Percentiles rank a stretch among this genome's conserved stretches.
These are phyloP conservation scores for Sporothrix pseudoabietina DNA, from an alignment of 2,329 filamentous ascomycete genomes.

Conservation along the genomic window DNA sequence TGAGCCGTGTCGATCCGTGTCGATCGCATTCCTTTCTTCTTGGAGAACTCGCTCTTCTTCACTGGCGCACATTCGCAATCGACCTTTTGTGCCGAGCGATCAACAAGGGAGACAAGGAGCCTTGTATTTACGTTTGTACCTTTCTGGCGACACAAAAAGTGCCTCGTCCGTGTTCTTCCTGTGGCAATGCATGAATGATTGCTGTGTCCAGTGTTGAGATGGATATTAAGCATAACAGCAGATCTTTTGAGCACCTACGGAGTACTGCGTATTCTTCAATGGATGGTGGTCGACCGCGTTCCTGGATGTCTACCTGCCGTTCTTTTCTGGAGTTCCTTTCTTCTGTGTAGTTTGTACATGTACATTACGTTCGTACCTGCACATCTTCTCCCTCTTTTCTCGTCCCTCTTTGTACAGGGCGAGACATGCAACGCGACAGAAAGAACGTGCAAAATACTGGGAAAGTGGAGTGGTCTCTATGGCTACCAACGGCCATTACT, in stretches of 20 bases:
- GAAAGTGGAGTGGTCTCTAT: not conserved
- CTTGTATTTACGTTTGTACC: not conserved
- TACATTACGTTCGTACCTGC: not conserved
- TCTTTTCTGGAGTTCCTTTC: not conserved
- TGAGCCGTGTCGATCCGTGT: constrained; percentile 12
- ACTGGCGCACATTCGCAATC: not conserved
- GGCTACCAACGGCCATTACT: constrained; percentile 9
- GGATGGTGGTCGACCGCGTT: not conserved
- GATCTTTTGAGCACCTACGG: not conserved
- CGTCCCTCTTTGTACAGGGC: not conserved
- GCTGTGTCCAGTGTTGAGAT: not conserved
- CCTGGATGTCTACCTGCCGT: not conserved
- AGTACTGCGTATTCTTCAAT: not conserved
- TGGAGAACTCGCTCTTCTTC: not conserved
- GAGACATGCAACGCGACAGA: not conserved
- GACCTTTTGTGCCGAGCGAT: not conserved
- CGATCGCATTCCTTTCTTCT: constrained; percentile 17
- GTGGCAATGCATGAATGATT: not conserved
- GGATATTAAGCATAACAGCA: not conserved
- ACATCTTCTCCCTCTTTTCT: not conserved
- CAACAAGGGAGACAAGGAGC: not conserved
- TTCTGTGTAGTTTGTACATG: not conserved
- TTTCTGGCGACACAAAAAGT: not conserved
- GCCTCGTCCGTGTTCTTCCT: not conserved
- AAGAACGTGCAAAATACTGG: not conserved